Evolutionary conservation across 2,329 filamentous ascomycete genomes (phyloP).

Genomic region (Hymenoscyphus linearis): DNA sequence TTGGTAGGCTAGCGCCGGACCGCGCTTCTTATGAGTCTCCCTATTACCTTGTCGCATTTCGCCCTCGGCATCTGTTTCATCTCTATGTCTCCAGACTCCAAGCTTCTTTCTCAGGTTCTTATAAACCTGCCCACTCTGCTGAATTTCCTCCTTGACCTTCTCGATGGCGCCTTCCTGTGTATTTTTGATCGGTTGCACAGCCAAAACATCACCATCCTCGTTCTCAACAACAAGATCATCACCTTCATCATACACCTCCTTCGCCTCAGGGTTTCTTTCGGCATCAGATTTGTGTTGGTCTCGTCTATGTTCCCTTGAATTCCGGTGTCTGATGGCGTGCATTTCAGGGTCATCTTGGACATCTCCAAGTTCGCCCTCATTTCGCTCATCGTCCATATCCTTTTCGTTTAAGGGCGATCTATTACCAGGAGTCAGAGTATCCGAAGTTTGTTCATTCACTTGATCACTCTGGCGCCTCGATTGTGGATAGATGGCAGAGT

Average conservation of each 20-base stretch:
- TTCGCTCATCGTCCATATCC: constrained; percentile 31
- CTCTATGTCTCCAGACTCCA: constrained; percentile 31
- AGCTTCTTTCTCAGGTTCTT: constrained; percentile 29
- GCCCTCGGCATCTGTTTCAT: constrained; percentile 36
- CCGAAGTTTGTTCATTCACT: constrained; percentile 26
- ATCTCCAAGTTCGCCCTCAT: constrained; percentile 29
- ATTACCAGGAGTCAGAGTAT: constrained; percentile 29
- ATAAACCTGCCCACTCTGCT: constrained; percentile 28
- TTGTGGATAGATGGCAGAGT: constrained; percentile 80
- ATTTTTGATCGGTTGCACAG: constrained; percentile 46
- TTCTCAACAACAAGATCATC: constrained; percentile 76
- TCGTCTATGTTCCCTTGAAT: constrained; percentile 33
- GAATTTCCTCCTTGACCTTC: constrained; percentile 35
- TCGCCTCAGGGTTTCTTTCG: constrained; percentile 29
- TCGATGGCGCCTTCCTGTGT: not conserved
- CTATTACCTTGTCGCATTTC: constrained; percentile 29
- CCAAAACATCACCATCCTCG: constrained; percentile 78
- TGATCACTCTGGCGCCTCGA: constrained; percentile 27
- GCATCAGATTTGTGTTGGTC: constrained; percentile 27
- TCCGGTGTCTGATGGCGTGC: constrained; percentile 30
- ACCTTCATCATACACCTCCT: constrained; percentile 79
- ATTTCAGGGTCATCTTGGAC: constrained; percentile 33
- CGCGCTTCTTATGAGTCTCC: constrained; percentile 47
- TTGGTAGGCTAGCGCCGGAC: constrained; percentile 77
- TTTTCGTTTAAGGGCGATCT: constrained; percentile 23